Evolutionary conservation across 2,329 filamentous ascomycete species (phyloP).

Genomic region (Coniochaeta hoffmannii): DNA sequence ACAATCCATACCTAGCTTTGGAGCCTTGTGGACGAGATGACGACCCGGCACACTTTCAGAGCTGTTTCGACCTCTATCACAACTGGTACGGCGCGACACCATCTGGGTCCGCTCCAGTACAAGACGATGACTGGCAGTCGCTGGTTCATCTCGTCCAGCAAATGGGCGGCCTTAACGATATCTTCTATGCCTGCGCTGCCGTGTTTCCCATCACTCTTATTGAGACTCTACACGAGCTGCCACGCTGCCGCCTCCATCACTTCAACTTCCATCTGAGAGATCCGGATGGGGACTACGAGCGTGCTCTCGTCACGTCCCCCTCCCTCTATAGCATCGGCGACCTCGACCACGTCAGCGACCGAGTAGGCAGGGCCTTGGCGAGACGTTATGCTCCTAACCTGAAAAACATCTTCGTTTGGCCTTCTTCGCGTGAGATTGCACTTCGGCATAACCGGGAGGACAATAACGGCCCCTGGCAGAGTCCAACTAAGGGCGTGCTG

Average conservation of each 20-base stretch:
- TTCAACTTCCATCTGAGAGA: conserved; percentile 4
- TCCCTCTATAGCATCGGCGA: conserved; percentile 4
- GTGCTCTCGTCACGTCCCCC: conserved; percentile 5
- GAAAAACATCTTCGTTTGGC: background rate
- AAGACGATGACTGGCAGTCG: conserved; percentile 3
- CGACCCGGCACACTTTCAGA: background rate
- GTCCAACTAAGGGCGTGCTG: background rate
- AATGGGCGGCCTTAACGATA: conserved; percentile 4
- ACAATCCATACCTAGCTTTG: background rate
- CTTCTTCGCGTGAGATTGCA: background rate
- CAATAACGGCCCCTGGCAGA: background rate
- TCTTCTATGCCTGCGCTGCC: conserved; percentile 5
- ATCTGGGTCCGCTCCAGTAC: no score
- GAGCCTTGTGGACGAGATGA: background rate
- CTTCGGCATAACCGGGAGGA: background rate
- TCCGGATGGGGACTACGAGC: background rate
- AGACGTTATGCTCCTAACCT: background rate
- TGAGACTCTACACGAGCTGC: background rate
- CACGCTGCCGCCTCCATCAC: conserved; percentile 7
- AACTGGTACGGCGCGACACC: background rate
- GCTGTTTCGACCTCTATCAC: background rate
- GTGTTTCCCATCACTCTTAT: conserved; percentile 5
- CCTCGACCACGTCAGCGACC: background rate
- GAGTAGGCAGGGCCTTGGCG: background rate
- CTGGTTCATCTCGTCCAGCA: background rate